Evolutionary conservation across 2,329 filamentous ascomycete species (phyloP).

Genomic region (Botrytis cinerea): DNA sequence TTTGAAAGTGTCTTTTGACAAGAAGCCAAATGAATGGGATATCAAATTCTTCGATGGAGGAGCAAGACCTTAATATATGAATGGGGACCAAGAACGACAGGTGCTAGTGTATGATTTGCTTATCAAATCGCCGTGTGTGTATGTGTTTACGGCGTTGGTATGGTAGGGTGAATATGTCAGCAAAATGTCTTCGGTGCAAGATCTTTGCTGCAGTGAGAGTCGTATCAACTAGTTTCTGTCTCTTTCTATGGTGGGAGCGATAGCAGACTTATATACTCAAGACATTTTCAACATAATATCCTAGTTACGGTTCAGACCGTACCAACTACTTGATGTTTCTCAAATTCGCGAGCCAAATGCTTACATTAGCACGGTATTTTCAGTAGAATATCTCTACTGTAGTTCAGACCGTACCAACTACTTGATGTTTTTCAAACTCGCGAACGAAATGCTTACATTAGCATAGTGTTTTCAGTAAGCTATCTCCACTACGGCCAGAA

Average conservation of each 20-base stretch:
- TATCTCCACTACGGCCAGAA: not conserved
- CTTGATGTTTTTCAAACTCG: not conserved
- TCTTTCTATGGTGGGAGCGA: not conserved
- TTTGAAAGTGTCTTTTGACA: not conserved
- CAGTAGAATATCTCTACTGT: not conserved
- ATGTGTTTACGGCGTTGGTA: not conserved
- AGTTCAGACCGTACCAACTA: too few relatives aligned
- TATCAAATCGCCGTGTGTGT: not conserved
- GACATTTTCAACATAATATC: too few relatives aligned
- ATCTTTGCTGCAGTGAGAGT: not conserved
- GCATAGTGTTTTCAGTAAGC: not conserved
- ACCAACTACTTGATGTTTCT: not conserved
- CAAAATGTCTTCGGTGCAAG: not conserved
- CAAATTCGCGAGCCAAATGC: not conserved
- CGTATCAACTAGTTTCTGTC: not conserved
- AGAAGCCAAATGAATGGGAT: not conserved
- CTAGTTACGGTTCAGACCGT: not conserved
- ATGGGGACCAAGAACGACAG: not conserved
- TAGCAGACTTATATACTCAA: not conserved
- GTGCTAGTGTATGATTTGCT: not conserved
- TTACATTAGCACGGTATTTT: not conserved
- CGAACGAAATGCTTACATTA: not conserved
- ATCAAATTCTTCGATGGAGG: not conserved
- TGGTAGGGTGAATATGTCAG: not conserved
- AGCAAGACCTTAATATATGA: not conserved